These are phyloP conservation scores for Picea glauca DNA, from an alignment of 75 land plant species.

Conservation along the genomic window DNA sequence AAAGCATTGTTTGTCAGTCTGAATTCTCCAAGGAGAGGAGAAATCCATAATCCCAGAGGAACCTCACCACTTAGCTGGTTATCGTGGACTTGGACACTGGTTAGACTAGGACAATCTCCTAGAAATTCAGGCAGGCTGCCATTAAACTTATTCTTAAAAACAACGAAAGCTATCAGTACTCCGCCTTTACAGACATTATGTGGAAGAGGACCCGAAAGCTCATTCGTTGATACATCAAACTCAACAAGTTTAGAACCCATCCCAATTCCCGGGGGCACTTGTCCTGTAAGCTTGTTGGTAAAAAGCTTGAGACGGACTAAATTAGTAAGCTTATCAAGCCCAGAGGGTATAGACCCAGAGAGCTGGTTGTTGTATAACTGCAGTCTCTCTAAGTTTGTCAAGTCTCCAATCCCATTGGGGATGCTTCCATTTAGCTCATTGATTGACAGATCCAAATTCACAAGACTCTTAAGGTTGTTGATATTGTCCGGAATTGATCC, in stretches of 20 bases:
- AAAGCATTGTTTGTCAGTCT: slow-evolving; percentile 39
- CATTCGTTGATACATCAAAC: slow-evolving; percentile 40
- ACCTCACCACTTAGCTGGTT: slow-evolving; percentile 34
- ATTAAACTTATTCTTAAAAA: slow-evolving; percentile 35
- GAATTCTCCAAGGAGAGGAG: slow-evolving; percentile 15
- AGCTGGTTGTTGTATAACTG: slow-evolving; percentile 21
- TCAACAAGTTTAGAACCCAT: slow-evolving; percentile 13
- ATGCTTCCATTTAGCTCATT: slow-evolving; percentile 28
- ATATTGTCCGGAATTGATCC: slow-evolving; percentile 30
- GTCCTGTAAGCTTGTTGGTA: slow-evolving; percentile 31
- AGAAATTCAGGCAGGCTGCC: slow-evolving; percentile 38
- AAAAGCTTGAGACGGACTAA: slow-evolving; percentile 24
- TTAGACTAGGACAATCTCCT: slow-evolving; percentile 21
- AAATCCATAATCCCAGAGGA: slow-evolving; percentile 32
- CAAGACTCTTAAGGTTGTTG: slow-evolving; percentile 14
- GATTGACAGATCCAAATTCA: slow-evolving; percentile 8
- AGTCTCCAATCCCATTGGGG: slow-evolving; percentile 33
- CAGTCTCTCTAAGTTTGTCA: slow-evolving; percentile 18
- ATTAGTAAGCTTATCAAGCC: slow-evolving; percentile 21
- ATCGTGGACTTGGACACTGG: slow-evolving; percentile 10
- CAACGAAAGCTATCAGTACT: slow-evolving; percentile 20
- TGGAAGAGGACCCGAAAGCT: slow-evolving; percentile 44
- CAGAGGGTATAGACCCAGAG: slow-evolving; percentile 34
- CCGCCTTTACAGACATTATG: slow-evolving; percentile 26
- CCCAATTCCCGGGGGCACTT: slow-evolving; percentile 34